Evolutionary conservation across 805 yeast genomes (phyloP).

Genomic region (Candida endomychidarum): DNA sequence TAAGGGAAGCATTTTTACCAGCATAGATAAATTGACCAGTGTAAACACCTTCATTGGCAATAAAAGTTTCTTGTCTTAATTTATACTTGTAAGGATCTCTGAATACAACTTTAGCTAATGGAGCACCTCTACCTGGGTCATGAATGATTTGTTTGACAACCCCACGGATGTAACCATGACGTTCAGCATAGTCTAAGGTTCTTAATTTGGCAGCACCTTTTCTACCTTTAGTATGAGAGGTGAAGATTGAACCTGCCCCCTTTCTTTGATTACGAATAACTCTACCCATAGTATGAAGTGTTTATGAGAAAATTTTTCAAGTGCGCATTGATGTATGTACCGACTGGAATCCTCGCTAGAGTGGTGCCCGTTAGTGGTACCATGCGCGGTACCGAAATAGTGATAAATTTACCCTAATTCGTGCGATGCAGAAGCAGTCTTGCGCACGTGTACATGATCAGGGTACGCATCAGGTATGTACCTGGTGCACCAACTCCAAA

Average conservation of each 20-base stretch:
- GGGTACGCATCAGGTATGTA: too few species aligned
- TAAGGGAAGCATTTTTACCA: constrained; percentile 95
- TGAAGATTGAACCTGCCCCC: constrained; percentile 99
- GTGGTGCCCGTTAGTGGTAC: too few species aligned
- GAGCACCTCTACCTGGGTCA: constrained; percentile 99
- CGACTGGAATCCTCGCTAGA: too few species aligned
- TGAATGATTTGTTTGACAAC: constrained; percentile 97
- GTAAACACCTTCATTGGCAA: constrained; percentile 99
- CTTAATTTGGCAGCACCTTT: constrained; percentile 99
- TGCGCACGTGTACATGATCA: too few species aligned
- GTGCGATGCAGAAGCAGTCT: too few species aligned
- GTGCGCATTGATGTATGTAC: too few species aligned
- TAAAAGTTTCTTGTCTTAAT: constrained; percentile 96
- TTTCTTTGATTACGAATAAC: constrained; percentile 99
- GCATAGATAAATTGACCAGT: constrained; percentile 99
- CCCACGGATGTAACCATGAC: constrained; percentile 99
- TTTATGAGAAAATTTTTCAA: too few species aligned
- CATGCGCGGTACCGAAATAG: too few species aligned
- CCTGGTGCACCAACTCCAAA: too few species aligned
- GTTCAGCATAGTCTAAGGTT: constrained; percentile 98
- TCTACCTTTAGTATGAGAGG: constrained; percentile 99
- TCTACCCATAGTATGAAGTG: too few species aligned
- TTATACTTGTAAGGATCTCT: constrained; percentile 99
- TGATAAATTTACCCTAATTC: too few species aligned
- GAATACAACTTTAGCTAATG: constrained; percentile 98